phyloP scores from a whole-genome alignment of 441 rosid genomes.

The Adansonia madagascariensis region DNA sequence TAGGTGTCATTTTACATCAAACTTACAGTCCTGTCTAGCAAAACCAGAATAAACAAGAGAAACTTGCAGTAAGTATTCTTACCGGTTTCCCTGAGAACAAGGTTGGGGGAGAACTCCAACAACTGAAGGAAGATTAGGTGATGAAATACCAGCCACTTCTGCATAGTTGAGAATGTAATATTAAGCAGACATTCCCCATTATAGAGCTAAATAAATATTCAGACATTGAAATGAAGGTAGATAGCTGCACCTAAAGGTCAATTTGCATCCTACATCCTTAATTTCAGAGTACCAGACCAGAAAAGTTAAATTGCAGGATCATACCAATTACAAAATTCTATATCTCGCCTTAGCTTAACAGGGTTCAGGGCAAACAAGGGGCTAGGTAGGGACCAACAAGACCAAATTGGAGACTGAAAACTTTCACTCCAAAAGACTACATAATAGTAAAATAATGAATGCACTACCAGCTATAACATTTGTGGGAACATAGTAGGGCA shows the following conservation, averaged over 20 bases:
- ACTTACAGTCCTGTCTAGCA: slow-evolving; percentile 21
- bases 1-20: slow-evolving; percentile 11
- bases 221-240: slow-evolving; percentile 15
- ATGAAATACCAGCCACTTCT: slow-evolving; percentile 61
- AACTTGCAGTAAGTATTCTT: slow-evolving; percentile 28
- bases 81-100: slow-evolving; percentile 56
- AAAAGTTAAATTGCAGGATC: not conserved
- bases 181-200: slow-evolving; percentile 12
- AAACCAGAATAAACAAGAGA: slow-evolving; percentile 23
- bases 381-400: not conserved
- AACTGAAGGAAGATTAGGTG: slow-evolving; percentile 51
- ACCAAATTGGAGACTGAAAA: not conserved
- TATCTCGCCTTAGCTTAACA: not conserved
- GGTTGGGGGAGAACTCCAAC: slow-evolving; percentile 71
- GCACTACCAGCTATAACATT: slow-evolving; percentile 61
- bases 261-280: slow-evolving; percentile 9
- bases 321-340: not conserved
- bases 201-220: slow-evolving; percentile 22
- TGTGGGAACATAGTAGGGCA: slow-evolving; percentile 66
- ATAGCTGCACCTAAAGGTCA: slow-evolving; percentile 9
- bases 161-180: slow-evolving; percentile 31
- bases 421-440: not conserved
- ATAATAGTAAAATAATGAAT: not conserved
- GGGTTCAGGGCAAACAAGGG: not conserved
- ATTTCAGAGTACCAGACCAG: not conserved